These are phyloP conservation scores for Calamus simplicifolius DNA, from an alignment of 176 grass and related monocot genomes.

Conservation along the genomic window DNA sequence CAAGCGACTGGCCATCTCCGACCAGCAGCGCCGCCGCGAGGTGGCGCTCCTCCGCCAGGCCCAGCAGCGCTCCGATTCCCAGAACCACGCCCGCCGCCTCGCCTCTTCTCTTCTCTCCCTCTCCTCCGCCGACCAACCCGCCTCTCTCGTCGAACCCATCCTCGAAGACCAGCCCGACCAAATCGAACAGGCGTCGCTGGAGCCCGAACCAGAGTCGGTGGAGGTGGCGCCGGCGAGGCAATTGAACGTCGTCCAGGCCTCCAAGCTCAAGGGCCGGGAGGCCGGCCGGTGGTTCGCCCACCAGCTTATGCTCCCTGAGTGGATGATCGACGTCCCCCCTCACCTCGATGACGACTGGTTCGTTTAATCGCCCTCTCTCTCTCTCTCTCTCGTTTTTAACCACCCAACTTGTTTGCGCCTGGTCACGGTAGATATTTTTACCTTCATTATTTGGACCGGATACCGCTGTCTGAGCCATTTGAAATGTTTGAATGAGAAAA, in stretches of 20 bases:
- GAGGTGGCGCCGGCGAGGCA: slow-evolving; percentile 4
- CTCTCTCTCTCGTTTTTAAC: no score
- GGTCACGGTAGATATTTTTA: no score
- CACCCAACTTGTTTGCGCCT: no score
- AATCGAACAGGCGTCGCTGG: background rate
- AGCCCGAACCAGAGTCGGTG: background rate
- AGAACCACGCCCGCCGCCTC: slow-evolving; percentile 76
- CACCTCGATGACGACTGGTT: slow-evolving; percentile 69
- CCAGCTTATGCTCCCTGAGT: slow-evolving; percentile 93
- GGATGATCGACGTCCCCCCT: slow-evolving; percentile 89
- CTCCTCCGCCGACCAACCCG: background rate
- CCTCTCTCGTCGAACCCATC: no score
- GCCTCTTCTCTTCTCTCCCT: slow-evolving; percentile 59
- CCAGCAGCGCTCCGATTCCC: slow-evolving; percentile 70
- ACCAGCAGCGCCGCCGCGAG: slow-evolving; percentile 90
- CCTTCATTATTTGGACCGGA: no score
- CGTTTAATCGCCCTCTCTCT: background rate
- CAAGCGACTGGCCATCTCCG: slow-evolving; percentile 73
- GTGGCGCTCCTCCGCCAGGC: slow-evolving; percentile 60
- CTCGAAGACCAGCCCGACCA: no score
- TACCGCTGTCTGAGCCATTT: no score
- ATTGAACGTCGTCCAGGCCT: slow-evolving; percentile 38
- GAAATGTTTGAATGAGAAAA: no score
- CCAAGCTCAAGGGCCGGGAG: slow-evolving; percentile 55
- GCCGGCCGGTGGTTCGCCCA: slow-evolving; percentile 70